Evolutionary conservation across 148 eudicot genomes (phyloP).

Genomic region (Gaultheria prostrata): DNA sequence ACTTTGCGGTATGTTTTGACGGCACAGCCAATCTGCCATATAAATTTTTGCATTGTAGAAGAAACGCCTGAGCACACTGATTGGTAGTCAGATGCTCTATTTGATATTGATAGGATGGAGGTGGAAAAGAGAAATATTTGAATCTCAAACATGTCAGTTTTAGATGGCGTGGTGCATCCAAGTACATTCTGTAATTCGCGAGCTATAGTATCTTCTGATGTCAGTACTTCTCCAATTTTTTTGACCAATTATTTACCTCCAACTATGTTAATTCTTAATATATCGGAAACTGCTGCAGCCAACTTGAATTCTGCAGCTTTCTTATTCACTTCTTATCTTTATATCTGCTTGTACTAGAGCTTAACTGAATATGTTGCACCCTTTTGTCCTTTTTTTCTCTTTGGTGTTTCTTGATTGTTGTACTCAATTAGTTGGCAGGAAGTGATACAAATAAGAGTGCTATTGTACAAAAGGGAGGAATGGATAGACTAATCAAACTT

Average conservation of each 20-base stretch:
- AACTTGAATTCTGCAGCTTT: neutral
- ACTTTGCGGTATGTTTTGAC: neutral
- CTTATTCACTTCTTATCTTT: neutral
- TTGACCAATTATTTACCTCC: neutral
- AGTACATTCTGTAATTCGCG: neutral
- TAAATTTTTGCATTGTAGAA: neutral
- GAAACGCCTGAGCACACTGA: neutral
- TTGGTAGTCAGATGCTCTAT: neutral
- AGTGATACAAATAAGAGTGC: slow-evolving; percentile 80
- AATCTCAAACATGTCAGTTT: neutral
- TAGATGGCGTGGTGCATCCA: neutral
- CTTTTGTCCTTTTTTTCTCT: neutral
- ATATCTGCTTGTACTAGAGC: slow-evolving; percentile 4
- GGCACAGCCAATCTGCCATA: neutral
- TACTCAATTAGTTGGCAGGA: slow-evolving; percentile 77
- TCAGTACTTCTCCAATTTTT: neutral
- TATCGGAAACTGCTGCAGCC: neutral
- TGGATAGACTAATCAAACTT: slow-evolving; percentile 73
- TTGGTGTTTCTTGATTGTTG: neutral
- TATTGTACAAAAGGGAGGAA: slow-evolving; percentile 76
- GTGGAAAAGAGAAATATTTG: neutral
- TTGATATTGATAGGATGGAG: neutral
- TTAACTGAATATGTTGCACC: neutral
- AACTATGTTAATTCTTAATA: neutral
- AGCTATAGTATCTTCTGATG: neutral